Percentiles rank a stretch among this genome's conserved stretches.
phyloP scores from a whole-genome alignment of 192 early-diverging fungal species.

The Podila clonocystis region DNA sequence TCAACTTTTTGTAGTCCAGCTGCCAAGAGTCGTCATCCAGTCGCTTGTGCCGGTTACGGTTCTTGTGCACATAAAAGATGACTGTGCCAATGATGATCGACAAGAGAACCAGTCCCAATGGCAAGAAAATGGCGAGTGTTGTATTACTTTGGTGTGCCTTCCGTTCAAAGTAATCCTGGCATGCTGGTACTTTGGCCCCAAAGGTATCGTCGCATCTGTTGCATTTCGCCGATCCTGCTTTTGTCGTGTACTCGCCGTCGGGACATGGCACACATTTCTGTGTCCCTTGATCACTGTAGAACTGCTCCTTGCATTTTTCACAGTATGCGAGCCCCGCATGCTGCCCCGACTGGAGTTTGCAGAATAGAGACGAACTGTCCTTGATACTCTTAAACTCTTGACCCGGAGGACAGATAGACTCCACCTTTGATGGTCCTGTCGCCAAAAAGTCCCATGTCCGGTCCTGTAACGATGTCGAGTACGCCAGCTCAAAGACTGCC shows the following conservation, averaged over 20 bases:
- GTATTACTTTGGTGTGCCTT: conserved; percentile 4
- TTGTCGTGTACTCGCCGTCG: conserved; percentile 14
- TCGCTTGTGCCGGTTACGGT: conserved; percentile 22
- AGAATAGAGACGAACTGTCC: conserved; percentile 16
- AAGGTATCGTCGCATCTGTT: conserved; percentile 16
- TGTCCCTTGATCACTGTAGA: conserved; percentile 15
- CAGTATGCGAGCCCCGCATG: conserved; percentile 25
- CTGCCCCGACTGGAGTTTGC: not conserved
- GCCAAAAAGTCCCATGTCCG: conserved; percentile 35
- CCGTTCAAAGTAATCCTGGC: conserved; percentile 21
- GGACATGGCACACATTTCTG: conserved; percentile 23
- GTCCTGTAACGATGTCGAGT: conserved; percentile 30
- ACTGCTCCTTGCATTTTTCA: conserved; percentile 8
- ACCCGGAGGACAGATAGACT: conserved; percentile 31
- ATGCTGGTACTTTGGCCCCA: conserved; percentile 4
- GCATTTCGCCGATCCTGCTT: conserved; percentile 15
- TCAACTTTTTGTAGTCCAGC: conserved; percentile 43
- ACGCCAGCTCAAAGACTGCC: conserved; percentile 35
- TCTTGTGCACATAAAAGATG: conserved; percentile 8
- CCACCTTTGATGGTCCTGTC: conserved; percentile 13
- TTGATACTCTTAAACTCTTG: conserved; percentile 3
- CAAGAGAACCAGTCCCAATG: conserved; percentile 21
- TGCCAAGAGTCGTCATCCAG: conserved; percentile 48
- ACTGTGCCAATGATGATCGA: not conserved
- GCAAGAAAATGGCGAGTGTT: conserved; percentile 29